These are phyloP conservation scores for Ogataea chonburiensis DNA, from an alignment of 805 yeast genomes.

Conservation along the genomic window DNA sequence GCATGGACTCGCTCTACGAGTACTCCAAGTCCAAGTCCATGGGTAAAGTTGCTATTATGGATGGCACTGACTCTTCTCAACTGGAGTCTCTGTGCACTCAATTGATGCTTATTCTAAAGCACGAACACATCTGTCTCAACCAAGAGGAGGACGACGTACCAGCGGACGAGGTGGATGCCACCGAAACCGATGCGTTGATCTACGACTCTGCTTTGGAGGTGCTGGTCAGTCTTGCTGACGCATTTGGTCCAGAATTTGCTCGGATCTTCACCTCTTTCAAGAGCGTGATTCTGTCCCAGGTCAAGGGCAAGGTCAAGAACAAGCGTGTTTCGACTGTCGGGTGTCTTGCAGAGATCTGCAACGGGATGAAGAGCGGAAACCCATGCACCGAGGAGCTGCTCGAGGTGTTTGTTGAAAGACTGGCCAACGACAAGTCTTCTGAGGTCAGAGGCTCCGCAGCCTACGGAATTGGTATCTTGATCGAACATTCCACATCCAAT, in stretches of 20 bases:
- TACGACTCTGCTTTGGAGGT: constrained; percentile 87
- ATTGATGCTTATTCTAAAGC: constrained; percentile 70
- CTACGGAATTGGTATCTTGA: constrained; percentile 85
- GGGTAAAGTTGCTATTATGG: constrained; percentile 73
- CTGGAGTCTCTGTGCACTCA: constrained; percentile 71
- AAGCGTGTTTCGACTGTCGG: constrained; percentile 87
- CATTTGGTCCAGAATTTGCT: constrained; percentile 74
- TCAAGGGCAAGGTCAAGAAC: constrained; percentile 59
- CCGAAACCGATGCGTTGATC: constrained; percentile 64
- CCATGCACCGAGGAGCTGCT: constrained; percentile 70
- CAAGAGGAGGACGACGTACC: constrained; percentile 52
- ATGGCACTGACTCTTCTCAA: constrained; percentile 50
- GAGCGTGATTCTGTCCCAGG: constrained; percentile 56
- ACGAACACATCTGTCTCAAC: constrained; percentile 81
- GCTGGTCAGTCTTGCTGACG: constrained; percentile 68
- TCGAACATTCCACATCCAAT: constrained; percentile 52
- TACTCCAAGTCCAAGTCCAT: constrained; percentile 51
- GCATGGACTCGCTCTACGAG: constrained; percentile 72
- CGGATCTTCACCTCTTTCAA: constrained; percentile 72
- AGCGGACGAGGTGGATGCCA: constrained; percentile 45
- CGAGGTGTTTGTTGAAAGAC: constrained; percentile 63
- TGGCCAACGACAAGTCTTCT: constrained; percentile 72
- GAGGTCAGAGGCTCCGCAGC: constrained; percentile 96
- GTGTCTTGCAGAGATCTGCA: constrained; percentile 84
- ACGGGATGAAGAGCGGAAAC: constrained; percentile 64